Percentiles rank a stretch among this genome's conserved stretches.
Conservation (phyloP, 2,329 filamentous ascomycete genomes). For the Blastomyces parvus region DNA sequence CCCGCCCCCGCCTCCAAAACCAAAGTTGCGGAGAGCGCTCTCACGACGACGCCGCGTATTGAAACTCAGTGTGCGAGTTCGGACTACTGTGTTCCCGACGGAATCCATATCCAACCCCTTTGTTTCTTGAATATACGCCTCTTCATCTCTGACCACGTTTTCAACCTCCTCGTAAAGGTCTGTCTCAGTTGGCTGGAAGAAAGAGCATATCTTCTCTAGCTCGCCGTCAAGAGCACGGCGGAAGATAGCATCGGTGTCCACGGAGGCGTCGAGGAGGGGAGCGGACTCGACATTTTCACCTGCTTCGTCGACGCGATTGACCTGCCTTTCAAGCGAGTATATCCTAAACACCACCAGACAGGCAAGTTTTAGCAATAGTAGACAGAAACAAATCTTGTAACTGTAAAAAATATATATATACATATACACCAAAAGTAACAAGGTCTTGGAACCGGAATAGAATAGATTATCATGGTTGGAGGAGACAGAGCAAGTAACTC, state of each 20-base stretch:
- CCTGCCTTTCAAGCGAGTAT: constrained; percentile 83
- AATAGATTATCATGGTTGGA: background rate
- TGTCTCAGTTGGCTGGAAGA: constrained; percentile 80
- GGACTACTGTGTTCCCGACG: constrained; percentile 34
- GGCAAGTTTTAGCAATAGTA: background rate
- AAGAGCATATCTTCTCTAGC: constrained; percentile 85
- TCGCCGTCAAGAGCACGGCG: constrained; percentile 73
- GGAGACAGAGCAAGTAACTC: constrained; percentile 30
- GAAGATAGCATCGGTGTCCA: constrained; percentile 74
- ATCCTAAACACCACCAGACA: constrained; percentile 51
- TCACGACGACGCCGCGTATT: constrained; percentile 35
- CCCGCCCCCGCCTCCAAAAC: constrained; percentile 36
- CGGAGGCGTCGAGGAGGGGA: constrained; percentile 61
- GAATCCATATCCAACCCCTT: constrained; percentile 37
- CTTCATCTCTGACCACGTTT: constrained; percentile 64
- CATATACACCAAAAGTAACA: background rate
- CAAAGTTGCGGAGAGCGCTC: constrained; percentile 47
- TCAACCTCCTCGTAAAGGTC: constrained; percentile 77
- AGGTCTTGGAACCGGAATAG: background rate
- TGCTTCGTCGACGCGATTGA: constrained; percentile 51
- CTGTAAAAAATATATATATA: too few species aligned
- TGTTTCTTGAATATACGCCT: constrained; percentile 54
- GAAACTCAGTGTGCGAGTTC: constrained; percentile 34
- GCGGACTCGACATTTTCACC: constrained; percentile 69
- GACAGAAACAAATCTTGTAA: background rate